Evolutionary conservation across 257 asterid species (phyloP).

Genomic region (Solanum pimpinellifolium): DNA sequence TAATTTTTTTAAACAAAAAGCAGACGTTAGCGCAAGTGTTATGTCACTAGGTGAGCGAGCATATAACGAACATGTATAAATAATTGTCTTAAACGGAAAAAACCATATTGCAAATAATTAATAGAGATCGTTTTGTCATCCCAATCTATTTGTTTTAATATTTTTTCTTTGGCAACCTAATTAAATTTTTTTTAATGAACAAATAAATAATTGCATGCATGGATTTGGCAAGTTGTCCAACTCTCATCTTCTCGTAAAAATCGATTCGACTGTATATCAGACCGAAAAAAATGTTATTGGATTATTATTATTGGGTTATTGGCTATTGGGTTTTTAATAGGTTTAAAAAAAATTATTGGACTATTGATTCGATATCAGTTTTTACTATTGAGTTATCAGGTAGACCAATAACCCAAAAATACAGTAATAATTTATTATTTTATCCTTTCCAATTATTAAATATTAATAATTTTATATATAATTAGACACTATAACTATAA

Average conservation of each 20-base stretch:
- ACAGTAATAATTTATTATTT: too few species aligned
- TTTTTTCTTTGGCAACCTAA: background rate
- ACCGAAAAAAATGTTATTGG: too few species aligned
- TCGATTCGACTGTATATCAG: fast-evolving
- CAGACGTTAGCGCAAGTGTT: background rate
- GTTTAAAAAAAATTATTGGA: too few species aligned
- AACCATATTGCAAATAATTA: background rate
- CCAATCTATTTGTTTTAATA: background rate
- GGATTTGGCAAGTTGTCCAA: background rate
- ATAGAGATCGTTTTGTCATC: background rate
- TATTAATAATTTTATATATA: too few species aligned
- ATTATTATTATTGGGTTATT: too few species aligned
- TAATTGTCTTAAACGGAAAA: background rate
- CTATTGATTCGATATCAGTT: too few species aligned
- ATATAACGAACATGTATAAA: background rate
- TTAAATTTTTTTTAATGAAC: background rate
- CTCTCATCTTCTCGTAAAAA: background rate
- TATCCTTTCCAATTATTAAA: too few species aligned
- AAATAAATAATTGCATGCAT: background rate
- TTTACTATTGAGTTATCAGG: too few species aligned
- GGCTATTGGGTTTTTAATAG: too few species aligned
- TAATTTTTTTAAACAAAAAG: background rate
- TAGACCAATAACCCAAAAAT: too few species aligned
- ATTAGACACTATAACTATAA: too few species aligned
- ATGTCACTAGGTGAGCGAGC: background rate